phyloP scores from a whole-genome alignment of 192 early-diverging fungal species.

The Coemansia sp. region DNA sequence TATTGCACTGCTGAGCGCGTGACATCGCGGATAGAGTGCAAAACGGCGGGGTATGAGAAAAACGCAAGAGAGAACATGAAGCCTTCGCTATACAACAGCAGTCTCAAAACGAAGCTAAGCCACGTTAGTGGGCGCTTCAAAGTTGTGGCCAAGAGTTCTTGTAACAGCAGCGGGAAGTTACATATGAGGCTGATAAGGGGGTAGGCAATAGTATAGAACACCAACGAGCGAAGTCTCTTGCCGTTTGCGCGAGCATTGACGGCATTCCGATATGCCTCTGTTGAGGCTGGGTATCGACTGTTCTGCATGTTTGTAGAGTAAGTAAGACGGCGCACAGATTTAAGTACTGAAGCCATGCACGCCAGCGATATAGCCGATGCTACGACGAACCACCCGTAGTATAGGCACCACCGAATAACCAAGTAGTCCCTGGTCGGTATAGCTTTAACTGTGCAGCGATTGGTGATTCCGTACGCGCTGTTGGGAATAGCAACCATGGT shows the following conservation, averaged over 20 bases:
- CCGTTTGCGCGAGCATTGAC: conserved; percentile 52
- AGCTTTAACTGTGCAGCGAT: conserved; percentile 17
- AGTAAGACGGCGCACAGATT: conserved; percentile 29
- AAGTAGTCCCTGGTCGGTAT: conserved; percentile 28
- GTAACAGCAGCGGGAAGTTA: conserved; percentile 40
- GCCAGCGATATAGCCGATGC: conserved; percentile 9
- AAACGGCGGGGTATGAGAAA: conserved; percentile 19
- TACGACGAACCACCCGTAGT: conserved; percentile 50
- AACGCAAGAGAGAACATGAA: conserved; percentile 38
- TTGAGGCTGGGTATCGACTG: conserved; percentile 11
- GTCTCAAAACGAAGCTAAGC: conserved; percentile 12
- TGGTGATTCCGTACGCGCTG: conserved; percentile 26
- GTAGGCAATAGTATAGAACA: conserved; percentile 20
- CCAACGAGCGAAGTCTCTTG: conserved; percentile 45
- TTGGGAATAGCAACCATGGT: conserved; percentile 33
- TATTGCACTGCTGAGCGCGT: too few relatives aligned
- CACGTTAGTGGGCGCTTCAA: conserved; percentile 15
- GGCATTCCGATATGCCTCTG: conserved; percentile 42
- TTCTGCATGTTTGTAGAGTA: conserved; percentile 24
- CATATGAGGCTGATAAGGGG: too few relatives aligned
- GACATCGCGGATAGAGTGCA: too few relatives aligned
- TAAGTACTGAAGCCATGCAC: conserved; percentile 32
- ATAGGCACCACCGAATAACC: conserved; percentile 45
- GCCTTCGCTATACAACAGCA: conserved; percentile 38
- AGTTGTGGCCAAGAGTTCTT: conserved; percentile 36